Conservation (phyloP, 2,329 filamentous ascomycete genomes). For the Fragosphaeria purpurea region DNA sequence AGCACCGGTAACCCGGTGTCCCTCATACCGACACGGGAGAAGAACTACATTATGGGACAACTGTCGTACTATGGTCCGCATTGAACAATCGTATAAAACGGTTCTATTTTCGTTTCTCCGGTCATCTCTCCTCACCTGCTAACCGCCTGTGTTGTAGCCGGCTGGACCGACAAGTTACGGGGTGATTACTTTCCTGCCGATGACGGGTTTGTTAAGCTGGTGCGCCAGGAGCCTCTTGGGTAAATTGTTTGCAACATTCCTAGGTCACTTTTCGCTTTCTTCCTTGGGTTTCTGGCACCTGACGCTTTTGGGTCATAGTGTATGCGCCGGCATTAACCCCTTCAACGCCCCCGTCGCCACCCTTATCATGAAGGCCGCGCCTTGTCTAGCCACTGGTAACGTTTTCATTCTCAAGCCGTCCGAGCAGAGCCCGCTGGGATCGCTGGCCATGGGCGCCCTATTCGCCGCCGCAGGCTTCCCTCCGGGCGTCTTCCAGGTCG, state of each 20-base stretch:
- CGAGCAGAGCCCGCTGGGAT: conserved; percentile 46
- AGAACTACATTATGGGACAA: conserved; percentile 1
- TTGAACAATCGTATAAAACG: too few relatives aligned
- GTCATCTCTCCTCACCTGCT: too few relatives aligned
- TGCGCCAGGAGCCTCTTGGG: conserved; percentile 5
- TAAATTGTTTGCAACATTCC: too few relatives aligned
- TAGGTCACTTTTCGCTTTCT: too few relatives aligned
- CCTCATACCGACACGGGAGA: conserved; percentile 7
- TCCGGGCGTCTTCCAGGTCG: conserved; percentile 56
- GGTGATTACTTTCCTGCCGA: conserved; percentile 30
- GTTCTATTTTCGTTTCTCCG: too few relatives aligned
- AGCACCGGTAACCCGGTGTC: conserved; percentile 7
- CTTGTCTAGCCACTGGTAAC: conserved; percentile 46
- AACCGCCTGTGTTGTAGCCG: conserved; percentile 12
- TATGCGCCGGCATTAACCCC: conserved; percentile 15
- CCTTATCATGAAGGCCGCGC: conserved; percentile 58
- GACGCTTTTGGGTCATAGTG: background rate
- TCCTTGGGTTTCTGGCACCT: too few relatives aligned
- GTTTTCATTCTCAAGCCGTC: conserved; percentile 45
- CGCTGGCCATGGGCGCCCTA: conserved; percentile 48
- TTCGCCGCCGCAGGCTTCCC: conserved; percentile 59
- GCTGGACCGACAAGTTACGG: conserved; percentile 28
- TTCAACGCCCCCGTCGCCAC: conserved; percentile 41
- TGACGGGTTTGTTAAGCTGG: conserved; percentile 29
- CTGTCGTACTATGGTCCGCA: background rate